phyloP scores from a whole-genome alignment of 148 eudicot genomes.

The Pouteria glomerata region DNA sequence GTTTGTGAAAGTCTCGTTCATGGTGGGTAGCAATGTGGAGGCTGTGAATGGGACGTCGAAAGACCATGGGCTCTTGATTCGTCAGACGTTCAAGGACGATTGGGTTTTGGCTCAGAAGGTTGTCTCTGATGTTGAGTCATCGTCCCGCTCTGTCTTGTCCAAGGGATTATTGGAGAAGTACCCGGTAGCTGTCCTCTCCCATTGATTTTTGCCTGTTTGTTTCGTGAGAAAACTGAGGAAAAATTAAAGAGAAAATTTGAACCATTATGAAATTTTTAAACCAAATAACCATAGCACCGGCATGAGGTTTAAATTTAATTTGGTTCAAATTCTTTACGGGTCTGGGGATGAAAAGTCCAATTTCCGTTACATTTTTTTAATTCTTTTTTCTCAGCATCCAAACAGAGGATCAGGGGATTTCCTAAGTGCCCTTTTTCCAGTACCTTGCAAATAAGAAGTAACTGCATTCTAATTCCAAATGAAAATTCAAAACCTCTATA shows the following conservation, averaged over 20 bases:
- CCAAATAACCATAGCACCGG: too few species aligned
- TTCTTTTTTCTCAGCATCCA: neutral
- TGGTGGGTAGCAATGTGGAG: constrained; percentile 10
- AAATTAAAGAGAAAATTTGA: too few species aligned
- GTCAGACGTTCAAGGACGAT: neutral
- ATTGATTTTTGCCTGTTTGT: neutral
- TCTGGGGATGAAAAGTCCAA: neutral
- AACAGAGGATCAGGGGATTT: neutral
- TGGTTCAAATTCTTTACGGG: neutral
- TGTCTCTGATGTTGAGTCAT: neutral
- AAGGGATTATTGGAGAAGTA: constrained; percentile 15
- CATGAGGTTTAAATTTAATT: too few species aligned
- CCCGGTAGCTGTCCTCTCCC: constrained; percentile 3
- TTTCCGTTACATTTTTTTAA: neutral
- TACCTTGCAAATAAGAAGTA: too few species aligned
- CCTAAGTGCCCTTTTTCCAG: neutral
- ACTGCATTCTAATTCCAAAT: too few species aligned
- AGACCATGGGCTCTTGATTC: neutral
- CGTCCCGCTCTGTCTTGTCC: constrained; percentile 1
- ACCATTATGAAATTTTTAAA: too few species aligned
- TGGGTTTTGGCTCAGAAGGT: constrained; percentile 3
- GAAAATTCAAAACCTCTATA: too few species aligned
- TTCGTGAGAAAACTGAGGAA: neutral
- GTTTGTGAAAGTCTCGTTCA: constrained; percentile 21
- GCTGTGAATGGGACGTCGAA: neutral